A percentile compares a stretch with the other conserved stretches of the same genome.
Conservation (phyloP, 2,329 filamentous ascomycete species). For the Fusarium sp. region DNA sequence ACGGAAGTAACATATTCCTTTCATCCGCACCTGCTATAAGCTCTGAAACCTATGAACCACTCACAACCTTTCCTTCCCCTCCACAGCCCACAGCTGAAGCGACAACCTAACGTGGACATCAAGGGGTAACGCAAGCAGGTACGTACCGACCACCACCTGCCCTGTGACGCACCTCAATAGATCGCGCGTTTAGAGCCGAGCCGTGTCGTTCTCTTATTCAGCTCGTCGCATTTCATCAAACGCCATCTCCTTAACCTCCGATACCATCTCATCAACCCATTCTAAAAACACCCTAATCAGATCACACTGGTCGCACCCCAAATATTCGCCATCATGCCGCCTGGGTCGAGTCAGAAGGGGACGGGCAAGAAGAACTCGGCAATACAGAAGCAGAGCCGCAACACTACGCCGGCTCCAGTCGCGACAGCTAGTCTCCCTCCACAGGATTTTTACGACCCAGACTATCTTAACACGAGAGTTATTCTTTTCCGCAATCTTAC, state of each 20-base stretch:
- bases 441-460: slow-evolving; percentile 67
- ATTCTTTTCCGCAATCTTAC: slow-evolving; percentile 69
- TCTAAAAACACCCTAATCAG: background rate
- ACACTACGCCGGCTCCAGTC: slow-evolving; percentile 73
- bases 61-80: slow-evolving; percentile 2
- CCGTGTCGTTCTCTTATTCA: slow-evolving; percentile 31
- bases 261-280: slow-evolving; percentile 7
- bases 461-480: slow-evolving; percentile 74
- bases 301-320: background rate
- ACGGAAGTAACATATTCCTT: slow-evolving; percentile 5
- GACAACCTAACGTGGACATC: slow-evolving; percentile 1
- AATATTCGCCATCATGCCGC: slow-evolving; percentile 61
- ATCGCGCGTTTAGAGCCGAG: slow-evolving; percentile 30
- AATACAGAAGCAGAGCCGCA: slow-evolving; percentile 78
- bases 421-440: slow-evolving; percentile 65
- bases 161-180: slow-evolving; percentile 37
- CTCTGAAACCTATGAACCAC: background rate
- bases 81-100: slow-evolving; percentile 4
- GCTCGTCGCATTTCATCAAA: slow-evolving; percentile 35
- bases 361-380: slow-evolving; percentile 73
- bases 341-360: slow-evolving; percentile 69
- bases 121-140: slow-evolving; percentile 18
- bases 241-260: slow-evolving; percentile 2
- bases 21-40: background rate
- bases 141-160: slow-evolving; percentile 25